Evolutionary conservation across 371 early-diverging fungal species (phyloP), one percentile per base, ranked within the genome.

Genomic region (Mucor ambiguus): DNA sequence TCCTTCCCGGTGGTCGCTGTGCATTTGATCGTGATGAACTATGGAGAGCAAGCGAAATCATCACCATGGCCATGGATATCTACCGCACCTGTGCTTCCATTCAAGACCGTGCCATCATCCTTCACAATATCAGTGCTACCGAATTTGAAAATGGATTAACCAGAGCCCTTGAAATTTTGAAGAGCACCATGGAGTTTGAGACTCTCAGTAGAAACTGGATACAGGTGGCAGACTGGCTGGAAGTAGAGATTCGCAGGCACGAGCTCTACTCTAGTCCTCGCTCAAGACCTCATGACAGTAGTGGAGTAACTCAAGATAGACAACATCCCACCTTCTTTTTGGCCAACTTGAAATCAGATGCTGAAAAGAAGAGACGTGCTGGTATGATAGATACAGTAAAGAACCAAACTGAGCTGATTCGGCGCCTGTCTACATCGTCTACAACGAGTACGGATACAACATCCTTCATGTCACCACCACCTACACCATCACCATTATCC

Each of bases 21-120:
- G 74, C 76, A 14, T 83, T 77, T 67, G 83, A 83, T 49, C 77
- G 76, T 8, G 80, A 80, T 54, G 83, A 83, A 58, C 57, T 83
- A 3, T 80, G 77, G 75, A 72, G 83, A 54, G 77, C 75, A 11
- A 62, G 73, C 9, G 79, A 79, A 52, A 55, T 83, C 18, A 70
- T 83, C 11, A 77, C 80, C 1, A 67, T 73, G 33, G 72, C 80
- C 0, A 72, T 76, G 69, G 79, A 78, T 59, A 62, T 79, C 12
- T 73, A 76, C 58, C 79, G 78, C 14, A 56, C 74, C 6, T 72
- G 75, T 22, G 72, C 52, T 8, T 74, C 77, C 4, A 43, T 61
- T 20, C 62, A 65, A n/a, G 75, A 72, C 28, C 63, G 68, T 26
- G 67, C 61, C 1, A 57, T 74, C 14, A 77, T 79, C 18, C 33